Evolutionary conservation across 2,329 filamentous ascomycete genomes (phyloP).

Genomic region (Aspergillus neotritici): DNA sequence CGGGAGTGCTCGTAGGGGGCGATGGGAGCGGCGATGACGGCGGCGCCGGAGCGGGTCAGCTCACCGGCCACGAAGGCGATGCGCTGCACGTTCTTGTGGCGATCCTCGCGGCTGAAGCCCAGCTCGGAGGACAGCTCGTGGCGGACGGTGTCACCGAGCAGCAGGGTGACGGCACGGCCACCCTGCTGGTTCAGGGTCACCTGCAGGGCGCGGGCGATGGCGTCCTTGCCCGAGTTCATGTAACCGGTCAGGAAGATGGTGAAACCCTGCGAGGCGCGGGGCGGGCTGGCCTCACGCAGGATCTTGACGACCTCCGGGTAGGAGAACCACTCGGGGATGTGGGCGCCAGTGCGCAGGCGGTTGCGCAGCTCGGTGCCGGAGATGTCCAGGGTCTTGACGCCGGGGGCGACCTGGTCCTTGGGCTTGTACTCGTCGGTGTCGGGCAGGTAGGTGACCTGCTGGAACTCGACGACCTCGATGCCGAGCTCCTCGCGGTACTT

Average conservation of each 20-base stretch:
- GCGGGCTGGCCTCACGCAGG: constrained; percentile 90
- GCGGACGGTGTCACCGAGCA: constrained; percentile 93
- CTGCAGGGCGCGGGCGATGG: constrained; percentile 89
- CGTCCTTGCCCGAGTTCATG: constrained; percentile 95
- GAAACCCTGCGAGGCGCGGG: constrained; percentile 88
- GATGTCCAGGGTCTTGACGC: constrained; percentile 80
- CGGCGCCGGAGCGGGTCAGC: constrained; percentile 84
- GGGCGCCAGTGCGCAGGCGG: constrained; percentile 81
- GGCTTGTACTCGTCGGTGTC: constrained; percentile 96
- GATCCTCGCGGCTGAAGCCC: constrained; percentile 88
- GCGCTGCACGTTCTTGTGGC: constrained; percentile 88
- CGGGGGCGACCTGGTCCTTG: constrained; percentile 78
- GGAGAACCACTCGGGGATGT: constrained; percentile 99
- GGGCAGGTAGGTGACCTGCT: constrained; percentile 98
- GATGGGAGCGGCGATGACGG: constrained; percentile 94
- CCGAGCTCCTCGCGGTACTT: constrained; percentile 95
- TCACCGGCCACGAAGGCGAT: constrained; percentile 96
- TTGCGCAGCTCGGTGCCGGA: constrained; percentile 85
- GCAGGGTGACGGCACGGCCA: constrained; percentile 85
- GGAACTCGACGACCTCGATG: constrained; percentile 98
- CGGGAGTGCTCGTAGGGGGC: constrained; percentile 82
- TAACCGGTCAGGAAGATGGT: constrained; percentile 97
- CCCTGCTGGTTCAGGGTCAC: constrained; percentile 98
- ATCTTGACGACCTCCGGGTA: constrained; percentile 98
- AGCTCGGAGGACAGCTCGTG: constrained; percentile 89